Evolutionary conservation across 495 filamentous ascomycete species (phyloP), one percentile per base, ranked within the genome.

Genomic region (Patellaria atrata): DNA sequence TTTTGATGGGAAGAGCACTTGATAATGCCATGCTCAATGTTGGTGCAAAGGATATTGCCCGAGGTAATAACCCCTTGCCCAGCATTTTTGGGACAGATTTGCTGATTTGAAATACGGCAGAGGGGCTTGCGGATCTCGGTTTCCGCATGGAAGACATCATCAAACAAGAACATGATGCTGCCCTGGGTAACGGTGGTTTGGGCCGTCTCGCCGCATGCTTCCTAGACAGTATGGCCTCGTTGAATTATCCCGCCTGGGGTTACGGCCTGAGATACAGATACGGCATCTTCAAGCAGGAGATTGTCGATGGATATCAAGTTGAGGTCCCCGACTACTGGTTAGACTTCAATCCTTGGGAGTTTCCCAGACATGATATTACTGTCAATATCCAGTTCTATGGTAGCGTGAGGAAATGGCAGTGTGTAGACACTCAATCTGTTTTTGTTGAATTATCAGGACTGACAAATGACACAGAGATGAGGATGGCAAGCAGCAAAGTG

Each of bases 231-330:
- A 65, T 97, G 51, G 89, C 89, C 16, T 86, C 84, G 5, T 61
- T 97, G 40, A 87, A 96, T 61, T 94, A 79, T 50, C 81, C 89
- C 11, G 89, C 87, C 10, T 97, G 89, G 89, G 89, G 89, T 24
- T 97, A 97, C 47, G 89, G 84, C 12, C 58, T 97, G 45, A 73
- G 89, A 38, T 97, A 97, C 58, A 68, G 83, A 47, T 97, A 97
- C 56, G 89, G 89, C 45, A 97, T 97, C 52, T 97, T 97, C 73
- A 94, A 94, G 64, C 89, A 97, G 62, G 87, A 97, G 64, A 94
- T 97, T 45, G 72, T 94, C 31, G 78, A 96, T 51, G 89, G 89
- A 12, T 96, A 93, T 51, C 89, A 97, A 57, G 82, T 96, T 31
- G 89, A 97, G 49, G 76, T 96, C 29, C 89, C 89, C 14, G 89